phyloP scores from a whole-genome alignment of 2,329 filamentous ascomycete genomes.

The Trichoderma guizhouense region DNA sequence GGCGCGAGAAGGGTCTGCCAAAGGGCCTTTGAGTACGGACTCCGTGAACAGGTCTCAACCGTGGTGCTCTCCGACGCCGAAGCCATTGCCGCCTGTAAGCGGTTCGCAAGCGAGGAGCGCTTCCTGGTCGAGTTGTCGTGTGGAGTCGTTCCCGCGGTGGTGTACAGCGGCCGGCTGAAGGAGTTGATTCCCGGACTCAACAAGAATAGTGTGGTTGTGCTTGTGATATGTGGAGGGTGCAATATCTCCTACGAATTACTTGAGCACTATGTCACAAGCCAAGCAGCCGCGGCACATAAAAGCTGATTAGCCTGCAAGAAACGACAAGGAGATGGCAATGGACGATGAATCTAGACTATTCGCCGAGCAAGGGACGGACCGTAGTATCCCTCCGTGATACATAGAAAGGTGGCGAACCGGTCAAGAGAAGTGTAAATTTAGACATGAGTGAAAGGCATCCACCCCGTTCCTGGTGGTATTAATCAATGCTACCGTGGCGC shows the following conservation, averaged over 20 bases:
- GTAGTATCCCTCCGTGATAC: neutral
- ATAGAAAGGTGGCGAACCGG: neutral
- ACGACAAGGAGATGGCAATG: neutral
- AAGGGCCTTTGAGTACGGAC: constrained; percentile 33
- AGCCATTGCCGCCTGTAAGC: constrained; percentile 27
- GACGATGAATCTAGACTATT: neutral
- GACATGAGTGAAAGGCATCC: neutral
- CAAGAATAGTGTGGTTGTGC: constrained; percentile 28
- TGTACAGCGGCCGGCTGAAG: constrained; percentile 26
- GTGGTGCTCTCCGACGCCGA: constrained; percentile 29
- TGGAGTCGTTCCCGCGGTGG: constrained; percentile 29
- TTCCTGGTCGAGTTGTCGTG: constrained; percentile 32
- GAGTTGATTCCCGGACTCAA: constrained; percentile 25
- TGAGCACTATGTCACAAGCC: constrained; percentile 15
- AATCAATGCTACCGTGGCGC: neutral
- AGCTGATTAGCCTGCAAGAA: neutral
- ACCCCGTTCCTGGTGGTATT: neutral
- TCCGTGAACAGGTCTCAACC: constrained; percentile 27
- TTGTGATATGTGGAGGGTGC: constrained; percentile 33
- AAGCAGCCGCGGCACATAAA: neutral
- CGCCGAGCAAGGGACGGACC: neutral
- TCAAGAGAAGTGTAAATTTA: neutral
- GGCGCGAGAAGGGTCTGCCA: constrained; percentile 65
- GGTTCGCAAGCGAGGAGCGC: constrained; percentile 30
- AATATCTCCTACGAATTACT: constrained; percentile 34